Evolutionary conservation across 306 rosid species (phyloP), one percentile per base, ranked within the genome.

Genomic region (Luffa acutangula): DNA sequence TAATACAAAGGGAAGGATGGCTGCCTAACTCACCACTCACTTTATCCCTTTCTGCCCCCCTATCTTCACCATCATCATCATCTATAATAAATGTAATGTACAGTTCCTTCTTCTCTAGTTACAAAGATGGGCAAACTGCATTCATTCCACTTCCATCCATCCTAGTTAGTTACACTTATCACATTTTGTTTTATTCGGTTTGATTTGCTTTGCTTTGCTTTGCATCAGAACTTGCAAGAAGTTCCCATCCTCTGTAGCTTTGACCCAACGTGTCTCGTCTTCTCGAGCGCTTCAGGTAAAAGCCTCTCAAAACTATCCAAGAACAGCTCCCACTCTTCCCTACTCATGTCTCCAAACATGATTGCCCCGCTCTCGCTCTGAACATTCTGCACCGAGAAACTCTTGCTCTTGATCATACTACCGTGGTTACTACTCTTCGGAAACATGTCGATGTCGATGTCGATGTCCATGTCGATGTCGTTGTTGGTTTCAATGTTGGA

Each of bases 291-390:
- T 20, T 74, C 82, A 0, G 79, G 83, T 83, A 92, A 89, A 76
- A 92, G 74, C 89, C 82, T 81, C 77, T 80, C 79, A 59, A 89
- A 94, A 75, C 4, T 78, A 64, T 87, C 90, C 87, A 94, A 51
- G 78, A 94, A 94, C 70, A 62, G 20, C 56, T 83, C 91, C 97
- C 97, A 94, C 78, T 89, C 89, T 9, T 70, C 87, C 80, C 77
- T 75, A 71, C 84, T 87, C 87, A 94, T 71, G 82, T 91, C 92
- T 71, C 87, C 97, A 5, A 94, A 92, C 62, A 88, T 83, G 83
- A 92, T 80, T 45, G 79, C 88, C 62, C 84, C 88, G 1, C 15
- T 48, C 76, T 88, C 92, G 52, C 76, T 39, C 18, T 57, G 81
- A 66, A 56, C 79, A 20, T 5, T 88, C 21, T 82, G 64, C n/a